Evolutionary conservation across 805 yeast genomes (phyloP), one percentile per base, ranked within the genome.

Genomic region (Nakazawaea sp.): DNA sequence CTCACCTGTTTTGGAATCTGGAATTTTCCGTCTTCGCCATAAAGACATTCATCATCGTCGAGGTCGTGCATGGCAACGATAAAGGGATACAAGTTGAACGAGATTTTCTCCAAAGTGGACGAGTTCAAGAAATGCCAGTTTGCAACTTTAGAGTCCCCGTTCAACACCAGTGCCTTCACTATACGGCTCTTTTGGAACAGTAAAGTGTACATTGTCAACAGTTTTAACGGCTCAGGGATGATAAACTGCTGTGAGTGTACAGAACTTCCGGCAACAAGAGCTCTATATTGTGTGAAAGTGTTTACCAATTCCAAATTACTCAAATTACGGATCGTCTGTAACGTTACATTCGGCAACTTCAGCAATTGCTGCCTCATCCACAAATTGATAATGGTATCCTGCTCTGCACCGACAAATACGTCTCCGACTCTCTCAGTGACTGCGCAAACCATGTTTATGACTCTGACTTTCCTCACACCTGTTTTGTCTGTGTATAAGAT

Each of bases 401-500:
- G 86, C 51, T 88, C 95, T 9, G 82, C 80, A 56, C 81, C 85
- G 37, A 78, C 74, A 59, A 85, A 85, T 5, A 87, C 80, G 39
- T 82, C 88, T 33, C 71, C 71, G 29, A 82, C 61, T 38, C 85
- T 70, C 43, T 80, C 82, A 2, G 92, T 76, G 12, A 86, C 89
- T 0, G 95, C 84, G 32, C 85, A 75, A n/a, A 82, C 81, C 40
- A 78, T 64, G 52, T 92, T 92, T 33, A 84, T 72, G n/a, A 88
- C 88, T 44, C 98, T 71, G 12, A 92, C 90, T 48, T 85, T 81
- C 46, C 97, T 66, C 7, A 68, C 59, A 17, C 98, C 98, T 33
- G 68, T 68, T 2, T 68, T 52, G 32, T 87, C 83, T 0, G 97
- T 89, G 55, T 88, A 90, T 38, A 92, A 62, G 19, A 92, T 47